Conservation (phyloP, 331 rosid species). For the Cydonia oblonga region DNA sequence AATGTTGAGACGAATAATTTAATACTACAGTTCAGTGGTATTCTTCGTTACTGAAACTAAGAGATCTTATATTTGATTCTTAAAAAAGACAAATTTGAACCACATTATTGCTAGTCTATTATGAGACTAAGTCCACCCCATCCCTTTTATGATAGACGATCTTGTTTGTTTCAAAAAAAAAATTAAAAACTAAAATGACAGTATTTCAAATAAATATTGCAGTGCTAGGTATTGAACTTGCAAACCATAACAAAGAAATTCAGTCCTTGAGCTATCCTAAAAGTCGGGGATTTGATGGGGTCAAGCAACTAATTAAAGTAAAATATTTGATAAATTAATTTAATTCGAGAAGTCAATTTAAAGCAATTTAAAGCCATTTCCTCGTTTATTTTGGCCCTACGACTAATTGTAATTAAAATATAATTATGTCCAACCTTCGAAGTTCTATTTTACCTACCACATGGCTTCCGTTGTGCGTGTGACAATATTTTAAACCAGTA, state of each 20-base stretch:
- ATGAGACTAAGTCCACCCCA: accelerated
- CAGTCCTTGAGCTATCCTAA: conserved; percentile 1
- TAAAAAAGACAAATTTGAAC: too few relatives aligned
- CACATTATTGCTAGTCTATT: too few relatives aligned
- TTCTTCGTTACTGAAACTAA: accelerated
- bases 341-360: not conserved
- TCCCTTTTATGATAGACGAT: too few relatives aligned
- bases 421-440: not conserved
- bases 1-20: too few relatives aligned
- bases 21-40: accelerated
- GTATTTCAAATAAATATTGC: not conserved
- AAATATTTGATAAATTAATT: not conserved
- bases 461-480: not conserved
- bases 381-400: not conserved
- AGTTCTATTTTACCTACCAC: not conserved
- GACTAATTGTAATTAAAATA: not conserved
- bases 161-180: too few relatives aligned
- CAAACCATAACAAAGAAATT: not conserved
- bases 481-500: not conserved
- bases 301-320: not conserved
- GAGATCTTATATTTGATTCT: too few relatives aligned
- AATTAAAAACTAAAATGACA: not conserved
- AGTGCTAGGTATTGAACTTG: not conserved
- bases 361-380: not conserved
- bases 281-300: not conserved